Evolutionary conservation across 257 asterid species (phyloP).

Genomic region (Nicotiana obtusifolia): DNA sequence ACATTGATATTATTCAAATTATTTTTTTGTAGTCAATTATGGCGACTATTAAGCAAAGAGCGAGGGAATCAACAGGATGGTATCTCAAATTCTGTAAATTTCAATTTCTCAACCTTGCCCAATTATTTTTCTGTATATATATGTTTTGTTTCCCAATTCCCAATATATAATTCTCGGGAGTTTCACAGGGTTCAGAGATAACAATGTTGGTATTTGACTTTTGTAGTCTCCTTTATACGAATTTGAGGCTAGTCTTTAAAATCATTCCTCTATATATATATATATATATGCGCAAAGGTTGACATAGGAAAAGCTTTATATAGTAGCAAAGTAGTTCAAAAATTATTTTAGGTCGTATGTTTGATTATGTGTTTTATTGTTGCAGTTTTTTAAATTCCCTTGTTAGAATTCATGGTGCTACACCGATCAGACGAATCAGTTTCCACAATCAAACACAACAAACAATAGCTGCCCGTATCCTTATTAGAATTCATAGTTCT

Average conservation of each 20-base stretch:
- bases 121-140: background rate
- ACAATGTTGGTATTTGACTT: background rate
- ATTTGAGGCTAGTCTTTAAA: background rate
- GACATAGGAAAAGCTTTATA: no score
- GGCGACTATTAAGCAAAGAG: constrained; percentile 75
- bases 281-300: no score
- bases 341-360: background rate
- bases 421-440: background rate
- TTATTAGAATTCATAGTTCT: background rate
- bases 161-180: background rate
- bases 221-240: background rate
- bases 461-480: background rate
- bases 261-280: background rate
- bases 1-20: no score
- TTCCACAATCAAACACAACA: background rate
- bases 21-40: constrained; percentile 34
- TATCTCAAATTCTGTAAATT: constrained; percentile 9
- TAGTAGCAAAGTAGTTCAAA: background rate
- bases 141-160: background rate
- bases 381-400: background rate
- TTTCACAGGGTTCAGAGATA: background rate
- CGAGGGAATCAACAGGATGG: constrained; percentile 65
- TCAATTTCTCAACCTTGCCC: background rate
- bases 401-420: no score
- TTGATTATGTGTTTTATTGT: background rate